A percentile compares a stretch with the other conserved stretches of the same genome.
Evolutionary conservation across 2,329 filamentous ascomycete genomes (phyloP).

Genomic region (Aspergillus cejpii): DNA sequence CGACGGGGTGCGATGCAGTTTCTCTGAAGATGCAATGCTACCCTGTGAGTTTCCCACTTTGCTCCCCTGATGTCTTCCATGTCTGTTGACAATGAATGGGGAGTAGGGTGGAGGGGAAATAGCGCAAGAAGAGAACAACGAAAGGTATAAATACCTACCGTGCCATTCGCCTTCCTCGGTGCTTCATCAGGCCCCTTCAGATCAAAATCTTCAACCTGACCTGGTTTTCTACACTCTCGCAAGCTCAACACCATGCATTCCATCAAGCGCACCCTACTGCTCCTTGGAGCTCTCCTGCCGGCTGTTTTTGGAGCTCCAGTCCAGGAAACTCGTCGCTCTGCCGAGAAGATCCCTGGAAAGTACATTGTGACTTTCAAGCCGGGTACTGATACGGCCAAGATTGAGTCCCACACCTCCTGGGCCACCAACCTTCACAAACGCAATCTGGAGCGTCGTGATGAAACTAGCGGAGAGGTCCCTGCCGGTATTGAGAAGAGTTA

Average conservation of each 20-base stretch:
- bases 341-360: conserved; percentile 17
- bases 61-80: not conserved
- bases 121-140: not conserved
- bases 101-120: not conserved
- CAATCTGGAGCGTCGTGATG: conserved; percentile 13
- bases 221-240: not conserved
- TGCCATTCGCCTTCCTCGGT: not conserved
- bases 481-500: conserved; percentile 40
- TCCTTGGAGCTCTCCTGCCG: conserved; percentile 20
- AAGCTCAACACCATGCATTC: conserved; percentile 14
- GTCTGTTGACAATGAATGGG: not conserved
- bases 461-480: conserved; percentile 11
- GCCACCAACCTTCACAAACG: conserved; percentile 18
- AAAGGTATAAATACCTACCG: conserved; percentile 7
- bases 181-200: not conserved
- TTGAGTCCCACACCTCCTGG: conserved; percentile 18
- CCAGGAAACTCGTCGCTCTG: conserved; percentile 8
- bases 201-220: not conserved
- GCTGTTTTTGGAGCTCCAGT: conserved; percentile 17
- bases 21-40: conserved; percentile 20
- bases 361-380: conserved; percentile 23
- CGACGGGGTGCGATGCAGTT: conserved; percentile 16
- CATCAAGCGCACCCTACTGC: conserved; percentile 18
- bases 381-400: conserved; percentile 13
- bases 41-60: conserved; percentile 17